phyloP scores from a whole-genome alignment of 257 asterid species.

The Ajuga chamaepitys region DNA sequence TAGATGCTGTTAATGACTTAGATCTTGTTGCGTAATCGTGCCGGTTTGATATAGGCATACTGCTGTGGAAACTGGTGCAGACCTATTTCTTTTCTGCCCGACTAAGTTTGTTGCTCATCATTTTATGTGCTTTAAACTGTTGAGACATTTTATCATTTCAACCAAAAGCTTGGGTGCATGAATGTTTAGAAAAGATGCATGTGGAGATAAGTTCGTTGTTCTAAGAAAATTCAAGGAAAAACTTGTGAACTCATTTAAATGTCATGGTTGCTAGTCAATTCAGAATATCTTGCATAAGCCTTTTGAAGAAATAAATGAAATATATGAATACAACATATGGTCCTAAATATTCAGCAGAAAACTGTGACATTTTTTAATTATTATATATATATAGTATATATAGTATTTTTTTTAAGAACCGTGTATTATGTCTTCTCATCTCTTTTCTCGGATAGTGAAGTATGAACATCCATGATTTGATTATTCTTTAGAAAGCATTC shows the following conservation, averaged over 20 bases:
- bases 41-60: background rate
- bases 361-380: background rate
- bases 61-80: background rate
- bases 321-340: background rate
- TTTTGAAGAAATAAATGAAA: background rate
- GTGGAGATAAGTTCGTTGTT: background rate
- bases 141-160: background rate
- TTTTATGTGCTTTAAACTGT: background rate
- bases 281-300: background rate
- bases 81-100: conserved; percentile 1
- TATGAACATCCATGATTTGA: background rate
- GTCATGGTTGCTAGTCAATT: background rate
- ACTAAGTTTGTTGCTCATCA: background rate
- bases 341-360: background rate
- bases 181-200: background rate
- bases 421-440: background rate
- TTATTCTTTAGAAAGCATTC: conserved; percentile 6
- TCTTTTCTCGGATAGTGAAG: background rate
- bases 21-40: conserved; percentile 6
- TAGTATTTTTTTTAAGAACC: conserved; percentile 1
- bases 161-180: background rate
- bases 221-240: background rate
- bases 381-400: too few species aligned
- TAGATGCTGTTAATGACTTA: background rate
- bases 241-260: background rate